Evolutionary conservation across 176 grass and related monocot species (phyloP).

Genomic region (Oryza australiensis): DNA sequence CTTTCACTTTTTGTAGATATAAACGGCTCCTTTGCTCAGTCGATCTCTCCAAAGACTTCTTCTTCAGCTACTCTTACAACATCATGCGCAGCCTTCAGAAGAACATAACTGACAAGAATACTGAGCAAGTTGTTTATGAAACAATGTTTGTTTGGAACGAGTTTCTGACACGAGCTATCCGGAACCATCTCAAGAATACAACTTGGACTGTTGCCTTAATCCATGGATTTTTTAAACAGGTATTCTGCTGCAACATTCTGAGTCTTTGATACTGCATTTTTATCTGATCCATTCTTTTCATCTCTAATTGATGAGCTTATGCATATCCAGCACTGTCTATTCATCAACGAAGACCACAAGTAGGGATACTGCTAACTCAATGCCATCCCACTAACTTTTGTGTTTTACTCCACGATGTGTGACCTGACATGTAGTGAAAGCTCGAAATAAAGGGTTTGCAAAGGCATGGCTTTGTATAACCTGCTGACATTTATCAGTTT

Average conservation of each 20-base stretch:
- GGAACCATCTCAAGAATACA: conserved; percentile 82
- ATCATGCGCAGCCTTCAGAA: conserved; percentile 97
- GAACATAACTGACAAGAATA: conserved; percentile 66
- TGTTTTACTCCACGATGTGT: conserved; percentile 29
- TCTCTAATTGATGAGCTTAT: conserved; percentile 38
- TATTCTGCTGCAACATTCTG: conserved; percentile 19
- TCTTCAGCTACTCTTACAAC: conserved; percentile 99
- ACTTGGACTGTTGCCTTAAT: conserved; percentile 87
- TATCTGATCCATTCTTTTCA: conserved; percentile 18
- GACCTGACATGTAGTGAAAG: conserved; percentile 55
- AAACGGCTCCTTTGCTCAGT: conserved; percentile 84
- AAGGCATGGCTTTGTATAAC: conserved; percentile 53
- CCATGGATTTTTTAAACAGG: conserved; percentile 98
- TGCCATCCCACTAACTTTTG: conserved; percentile 41
- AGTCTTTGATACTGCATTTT: neutral
- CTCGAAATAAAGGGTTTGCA: conserved; percentile 55
- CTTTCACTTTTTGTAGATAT: conserved; percentile 60
- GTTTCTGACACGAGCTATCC: conserved; percentile 75
- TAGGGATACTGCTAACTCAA: conserved; percentile 54
- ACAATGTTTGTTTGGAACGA: conserved; percentile 99
- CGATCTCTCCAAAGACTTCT: conserved; percentile 96
- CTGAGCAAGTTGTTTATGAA: conserved; percentile 73
- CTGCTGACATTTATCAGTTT: conserved; percentile 61
- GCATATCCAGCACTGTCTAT: conserved; percentile 33
- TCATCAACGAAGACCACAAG: conserved; percentile 33